phyloP scores from a whole-genome alignment of 306 rosid species.

The Luffa aegyptiaca region DNA sequence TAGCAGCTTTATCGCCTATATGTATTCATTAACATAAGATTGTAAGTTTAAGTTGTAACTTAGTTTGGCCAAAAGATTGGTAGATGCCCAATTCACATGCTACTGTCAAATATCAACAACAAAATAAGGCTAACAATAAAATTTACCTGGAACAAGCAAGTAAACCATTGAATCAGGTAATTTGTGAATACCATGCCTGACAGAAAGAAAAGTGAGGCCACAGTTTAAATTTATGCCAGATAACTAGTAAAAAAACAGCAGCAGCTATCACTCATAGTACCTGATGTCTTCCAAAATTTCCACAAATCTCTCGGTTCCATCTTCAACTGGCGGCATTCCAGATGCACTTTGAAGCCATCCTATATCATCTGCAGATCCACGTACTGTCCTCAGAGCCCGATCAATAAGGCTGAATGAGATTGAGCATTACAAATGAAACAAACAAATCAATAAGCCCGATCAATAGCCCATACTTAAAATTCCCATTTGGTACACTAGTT shows the following conservation, averaged over 20 bases:
- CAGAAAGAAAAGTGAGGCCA: conserved; percentile 14
- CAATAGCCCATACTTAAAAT: background rate
- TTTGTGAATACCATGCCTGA: conserved; percentile 91
- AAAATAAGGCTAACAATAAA: conserved; percentile 5
- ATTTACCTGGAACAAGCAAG: conserved; percentile 84
- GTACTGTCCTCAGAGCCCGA: conserved; percentile 77
- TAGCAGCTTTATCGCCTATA: background rate
- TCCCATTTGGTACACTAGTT: conserved; percentile 1
- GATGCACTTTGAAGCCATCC: conserved; percentile 92
- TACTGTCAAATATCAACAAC: background rate
- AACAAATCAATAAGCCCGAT: background rate
- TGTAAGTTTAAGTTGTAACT: background rate
- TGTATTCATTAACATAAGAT: background rate
- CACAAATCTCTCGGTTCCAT: conserved; percentile 70
- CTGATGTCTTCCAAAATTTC: conserved; percentile 68
- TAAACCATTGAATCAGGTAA: conserved; percentile 85
- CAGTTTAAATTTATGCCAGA: conserved; percentile 12
- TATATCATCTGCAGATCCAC: conserved; percentile 91
- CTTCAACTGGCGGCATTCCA: conserved; percentile 76
- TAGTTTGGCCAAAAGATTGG: background rate
- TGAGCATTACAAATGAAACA: background rate
- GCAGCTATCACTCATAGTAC: conserved; percentile 22
- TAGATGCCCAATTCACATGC: background rate
- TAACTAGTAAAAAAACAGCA: background rate
- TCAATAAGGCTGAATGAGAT: conserved; percentile 55